A percentile compares a stretch with the other conserved stretches of the same genome.
These are phyloP conservation scores for Alternaria burnsii DNA, from an alignment of 2,329 filamentous ascomycete species.

Conservation along the genomic window DNA sequence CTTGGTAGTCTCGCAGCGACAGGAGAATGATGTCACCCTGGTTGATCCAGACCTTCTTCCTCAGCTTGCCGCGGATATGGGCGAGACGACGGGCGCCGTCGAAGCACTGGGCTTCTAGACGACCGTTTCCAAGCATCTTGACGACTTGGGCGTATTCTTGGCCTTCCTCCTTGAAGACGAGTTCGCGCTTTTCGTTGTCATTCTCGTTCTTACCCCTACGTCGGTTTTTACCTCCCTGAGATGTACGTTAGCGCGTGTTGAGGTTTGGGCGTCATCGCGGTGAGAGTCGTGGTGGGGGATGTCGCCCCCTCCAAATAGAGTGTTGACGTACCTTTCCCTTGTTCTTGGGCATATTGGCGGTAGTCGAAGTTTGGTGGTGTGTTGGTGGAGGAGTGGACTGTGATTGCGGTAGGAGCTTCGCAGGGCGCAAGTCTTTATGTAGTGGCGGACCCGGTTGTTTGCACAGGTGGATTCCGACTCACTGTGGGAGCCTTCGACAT, in stretches of 20 bases:
- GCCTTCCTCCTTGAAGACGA: constrained; percentile 98
- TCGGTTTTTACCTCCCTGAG: constrained; percentile 94
- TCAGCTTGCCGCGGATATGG: constrained; percentile 92
- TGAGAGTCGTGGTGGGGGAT: constrained; percentile 27
- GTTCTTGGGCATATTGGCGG: constrained; percentile 89
- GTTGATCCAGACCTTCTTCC: constrained; percentile 98
- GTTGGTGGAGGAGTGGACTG: constrained; percentile 9
- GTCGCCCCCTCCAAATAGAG: constrained; percentile 18
- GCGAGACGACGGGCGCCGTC: constrained; percentile 88
- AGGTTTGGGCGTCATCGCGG: constrained; percentile 29
- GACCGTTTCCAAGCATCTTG: constrained; percentile 96
- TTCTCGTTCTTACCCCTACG: constrained; percentile 96
- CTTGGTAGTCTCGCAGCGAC: constrained; percentile 89
- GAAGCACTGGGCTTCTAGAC: constrained; percentile 93
- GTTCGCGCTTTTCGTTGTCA: constrained; percentile 98
- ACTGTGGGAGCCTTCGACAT: constrained; percentile 26
- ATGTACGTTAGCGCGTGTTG: constrained; percentile 21
- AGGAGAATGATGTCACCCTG: constrained; percentile 79
- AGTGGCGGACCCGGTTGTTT: constrained; percentile 25
- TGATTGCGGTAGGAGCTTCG: constrained; percentile 6
- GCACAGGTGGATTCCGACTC: constrained; percentile 19
- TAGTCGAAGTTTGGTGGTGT: constrained; percentile 18
- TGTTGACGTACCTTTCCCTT: constrained; percentile 87
- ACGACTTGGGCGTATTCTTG: constrained; percentile 90
- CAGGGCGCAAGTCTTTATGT: constrained; percentile 20